Percentiles rank a stretch among this genome's conserved stretches.
Conservation (phyloP, 768 basidiomycete species). For the Tulasnella sp. region DNA sequence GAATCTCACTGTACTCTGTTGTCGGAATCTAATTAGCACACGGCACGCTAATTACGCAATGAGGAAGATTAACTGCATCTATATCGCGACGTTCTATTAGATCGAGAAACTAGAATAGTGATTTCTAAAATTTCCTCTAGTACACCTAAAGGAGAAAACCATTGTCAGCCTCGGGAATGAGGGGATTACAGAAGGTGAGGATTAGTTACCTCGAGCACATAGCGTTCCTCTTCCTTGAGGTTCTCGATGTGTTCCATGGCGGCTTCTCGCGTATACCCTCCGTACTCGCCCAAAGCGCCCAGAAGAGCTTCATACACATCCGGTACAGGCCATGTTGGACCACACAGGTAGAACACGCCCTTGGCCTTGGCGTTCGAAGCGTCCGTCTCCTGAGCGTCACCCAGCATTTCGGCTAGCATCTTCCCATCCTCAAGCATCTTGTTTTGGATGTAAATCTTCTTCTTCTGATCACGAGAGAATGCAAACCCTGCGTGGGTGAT, state of each 20-base stretch:
- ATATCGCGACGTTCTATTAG: too few relatives aligned
- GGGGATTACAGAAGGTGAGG: too few relatives aligned
- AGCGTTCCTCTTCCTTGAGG: slow-evolving; percentile 93
- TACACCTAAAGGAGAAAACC: slow-evolving; percentile 5
- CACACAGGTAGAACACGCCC: slow-evolving; percentile 92
- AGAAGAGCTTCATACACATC: slow-evolving; percentile 93
- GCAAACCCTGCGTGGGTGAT: slow-evolving; percentile 89
- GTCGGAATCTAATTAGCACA: too few relatives aligned
- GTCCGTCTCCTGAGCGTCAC: slow-evolving; percentile 28
- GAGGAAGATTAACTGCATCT: too few relatives aligned
- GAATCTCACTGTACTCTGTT: too few relatives aligned
- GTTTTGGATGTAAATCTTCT: slow-evolving; percentile 98
- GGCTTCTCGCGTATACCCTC: slow-evolving; percentile 46
- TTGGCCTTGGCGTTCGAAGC: slow-evolving; percentile 33
- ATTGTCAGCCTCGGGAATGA: too few relatives aligned
- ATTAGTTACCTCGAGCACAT: slow-evolving; percentile 95
- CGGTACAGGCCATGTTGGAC: slow-evolving; percentile 99
- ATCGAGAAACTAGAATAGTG: background rate
- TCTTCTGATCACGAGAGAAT: slow-evolving; percentile 86
- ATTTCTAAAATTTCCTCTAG: background rate
- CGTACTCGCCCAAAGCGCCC: slow-evolving; percentile 62
- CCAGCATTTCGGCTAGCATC: slow-evolving; percentile 61
- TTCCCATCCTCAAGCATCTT: slow-evolving; percentile 90
- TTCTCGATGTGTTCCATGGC: slow-evolving; percentile 80
- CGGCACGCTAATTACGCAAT: too few relatives aligned